phyloP scores from a whole-genome alignment of 78 protist species.

The Dictyostelium firmibasis region DNA sequence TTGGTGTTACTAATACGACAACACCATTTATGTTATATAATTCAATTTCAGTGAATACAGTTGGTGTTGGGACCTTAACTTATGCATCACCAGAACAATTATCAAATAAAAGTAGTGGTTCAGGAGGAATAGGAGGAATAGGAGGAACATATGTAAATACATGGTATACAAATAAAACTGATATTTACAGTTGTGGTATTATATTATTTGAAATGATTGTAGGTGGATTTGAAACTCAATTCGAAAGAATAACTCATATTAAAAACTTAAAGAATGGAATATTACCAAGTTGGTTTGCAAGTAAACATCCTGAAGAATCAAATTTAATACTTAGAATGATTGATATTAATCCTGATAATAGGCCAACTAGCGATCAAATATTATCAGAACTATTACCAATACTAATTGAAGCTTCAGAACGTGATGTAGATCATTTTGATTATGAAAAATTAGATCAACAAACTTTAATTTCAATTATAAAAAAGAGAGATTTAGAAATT shows the following conservation, averaged over 20 bases:
- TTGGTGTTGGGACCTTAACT: conserved; percentile 38
- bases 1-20: neutral
- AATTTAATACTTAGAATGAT: conserved; percentile 15
- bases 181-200: conserved; percentile 62
- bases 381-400: conserved; percentile 15
- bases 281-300: conserved; percentile 4
- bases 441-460: conserved; percentile 5
- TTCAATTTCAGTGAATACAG: conserved; percentile 16
- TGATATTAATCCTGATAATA: conserved; percentile 1
- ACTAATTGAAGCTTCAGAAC: neutral
- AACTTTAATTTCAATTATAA: neutral
- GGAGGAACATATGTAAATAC: neutral
- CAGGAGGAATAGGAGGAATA: neutral
- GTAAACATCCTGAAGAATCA: conserved; percentile 22
- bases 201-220: conserved; percentile 42
- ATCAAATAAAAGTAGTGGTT: neutral
- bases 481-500: conserved; percentile 11
- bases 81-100: conserved; percentile 54
- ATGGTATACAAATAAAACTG: conserved; percentile 44
- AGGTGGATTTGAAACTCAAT: conserved; percentile 30
- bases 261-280: conserved; percentile 18
- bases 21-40: neutral
- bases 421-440: neutral
- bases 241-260: conserved; percentile 31
- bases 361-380: conserved; percentile 19